These are phyloP conservation scores for Datura wrightii DNA, from an alignment of 257 asterid species.

Conservation along the genomic window DNA sequence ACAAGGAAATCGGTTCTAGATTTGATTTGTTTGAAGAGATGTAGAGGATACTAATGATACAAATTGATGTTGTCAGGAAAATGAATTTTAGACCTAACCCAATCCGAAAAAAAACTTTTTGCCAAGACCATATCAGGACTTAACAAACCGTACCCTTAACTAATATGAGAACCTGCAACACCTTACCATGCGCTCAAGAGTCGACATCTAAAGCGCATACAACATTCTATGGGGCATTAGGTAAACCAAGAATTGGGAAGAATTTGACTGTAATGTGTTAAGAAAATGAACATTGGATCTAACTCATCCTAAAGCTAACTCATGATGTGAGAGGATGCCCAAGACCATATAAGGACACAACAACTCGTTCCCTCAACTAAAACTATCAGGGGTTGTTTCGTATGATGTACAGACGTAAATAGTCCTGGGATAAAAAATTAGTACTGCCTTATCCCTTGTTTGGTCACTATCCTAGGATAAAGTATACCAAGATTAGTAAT, in stretches of 20 bases:
- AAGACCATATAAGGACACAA: background rate
- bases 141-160: background rate
- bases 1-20: background rate
- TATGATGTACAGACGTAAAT: too few species aligned
- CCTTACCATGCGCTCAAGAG: background rate
- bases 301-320: background rate
- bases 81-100: background rate
- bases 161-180: background rate
- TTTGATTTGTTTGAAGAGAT: background rate
- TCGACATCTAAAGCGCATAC: background rate
- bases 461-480: too few species aligned
- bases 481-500: too few species aligned
- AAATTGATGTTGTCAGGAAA: background rate
- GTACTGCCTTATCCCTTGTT: too few species aligned
- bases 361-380: background rate
- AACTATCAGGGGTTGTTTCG: background rate
- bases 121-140: background rate
- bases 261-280: background rate
- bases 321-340: background rate
- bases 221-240: background rate
- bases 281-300: background rate
- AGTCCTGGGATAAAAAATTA: too few species aligned
- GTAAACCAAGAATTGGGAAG: background rate
- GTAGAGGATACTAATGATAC: background rate
- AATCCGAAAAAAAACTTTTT: background rate